Evolutionary conservation across 139 green algal genomes (phyloP).

Genomic region (Auxenochlorella pyrenoidosa): DNA sequence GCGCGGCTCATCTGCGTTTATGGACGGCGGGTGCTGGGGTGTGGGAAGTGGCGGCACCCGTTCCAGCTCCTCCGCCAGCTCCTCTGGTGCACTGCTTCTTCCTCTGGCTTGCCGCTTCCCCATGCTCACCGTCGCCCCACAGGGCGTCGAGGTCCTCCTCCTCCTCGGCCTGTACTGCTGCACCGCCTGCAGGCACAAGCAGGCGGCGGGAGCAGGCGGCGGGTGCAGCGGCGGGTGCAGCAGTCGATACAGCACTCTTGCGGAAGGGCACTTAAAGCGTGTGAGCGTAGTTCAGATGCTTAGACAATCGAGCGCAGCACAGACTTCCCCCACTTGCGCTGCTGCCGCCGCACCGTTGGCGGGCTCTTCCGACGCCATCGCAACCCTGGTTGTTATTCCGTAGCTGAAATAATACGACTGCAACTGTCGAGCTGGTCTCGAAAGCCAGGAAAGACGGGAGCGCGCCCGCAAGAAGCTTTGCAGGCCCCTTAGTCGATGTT

Average conservation of each 20-base stretch:
- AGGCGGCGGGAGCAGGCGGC: too few species aligned
- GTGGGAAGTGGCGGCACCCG: neutral
- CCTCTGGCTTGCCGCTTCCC: neutral
- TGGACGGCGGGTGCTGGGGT: too few species aligned
- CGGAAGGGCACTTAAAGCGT: too few species aligned
- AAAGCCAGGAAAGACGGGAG: neutral
- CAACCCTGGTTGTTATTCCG: neutral
- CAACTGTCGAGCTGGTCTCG: neutral
- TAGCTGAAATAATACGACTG: neutral
- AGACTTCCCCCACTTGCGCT: neutral
- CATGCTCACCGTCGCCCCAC: constrained; percentile 18
- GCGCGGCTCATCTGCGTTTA: neutral
- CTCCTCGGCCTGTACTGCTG: neutral
- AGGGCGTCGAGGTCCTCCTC: constrained; percentile 38
- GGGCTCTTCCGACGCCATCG: neutral
- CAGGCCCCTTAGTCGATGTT: neutral
- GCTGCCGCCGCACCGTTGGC: neutral
- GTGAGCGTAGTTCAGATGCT: too few species aligned
- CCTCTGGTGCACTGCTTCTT: neutral
- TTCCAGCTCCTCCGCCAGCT: neutral
- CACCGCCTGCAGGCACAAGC: too few species aligned
- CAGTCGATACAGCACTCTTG: too few species aligned
- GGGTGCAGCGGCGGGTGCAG: too few species aligned
- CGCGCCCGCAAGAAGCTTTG: too few species aligned
- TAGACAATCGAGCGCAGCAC: too few species aligned